A percentile compares a stretch with the other conserved stretches of the same genome.
phyloP scores from a whole-genome alignment of 1,284 basidiomycete genomes.

The Microbotryum lychnidis-dioicae region DNA sequence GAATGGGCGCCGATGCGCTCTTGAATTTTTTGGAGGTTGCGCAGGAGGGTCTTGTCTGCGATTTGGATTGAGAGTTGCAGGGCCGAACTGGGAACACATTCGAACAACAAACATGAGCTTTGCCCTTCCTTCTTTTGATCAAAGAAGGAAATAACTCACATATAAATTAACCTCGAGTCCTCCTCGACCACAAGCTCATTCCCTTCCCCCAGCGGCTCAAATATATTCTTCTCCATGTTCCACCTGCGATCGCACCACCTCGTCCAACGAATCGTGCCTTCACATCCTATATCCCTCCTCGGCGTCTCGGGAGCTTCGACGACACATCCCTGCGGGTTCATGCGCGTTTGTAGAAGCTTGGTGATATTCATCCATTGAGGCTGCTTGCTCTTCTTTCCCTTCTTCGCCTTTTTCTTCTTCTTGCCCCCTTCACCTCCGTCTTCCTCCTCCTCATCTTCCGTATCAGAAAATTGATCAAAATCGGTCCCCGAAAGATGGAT shows the following conservation, averaged over 20 bases:
- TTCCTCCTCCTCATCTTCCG: conserved; percentile 1
- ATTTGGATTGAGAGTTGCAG: conserved; percentile 20
- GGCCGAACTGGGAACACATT: conserved; percentile 8
- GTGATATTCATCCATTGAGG: conserved; percentile 19
- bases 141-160: conserved; percentile 5
- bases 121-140: background rate
- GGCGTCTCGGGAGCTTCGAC: conserved; percentile 11
- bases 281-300: conserved; percentile 6
- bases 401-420: conserved; percentile 4
- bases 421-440: background rate
- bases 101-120: background rate
- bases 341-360: background rate
- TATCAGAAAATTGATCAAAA: background rate
- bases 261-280: conserved; percentile 25
- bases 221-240: conserved; percentile 13
- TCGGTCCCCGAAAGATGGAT: conserved; percentile 21
- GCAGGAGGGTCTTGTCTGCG: conserved; percentile 4
- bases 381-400: conserved; percentile 5
- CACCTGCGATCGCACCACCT: conserved; percentile 19
- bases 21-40: conserved; percentile 12
- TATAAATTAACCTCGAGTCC: conserved; percentile 20
- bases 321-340: conserved; percentile 5
- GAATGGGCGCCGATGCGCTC: conserved; percentile 11
- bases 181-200: conserved; percentile 23
- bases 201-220: conserved; percentile 6